A percentile compares a stretch with the other conserved stretches of the same genome.
These are phyloP conservation scores for Cyberlindnera americana DNA, from an alignment of 805 yeast genomes.

Conservation along the genomic window DNA sequence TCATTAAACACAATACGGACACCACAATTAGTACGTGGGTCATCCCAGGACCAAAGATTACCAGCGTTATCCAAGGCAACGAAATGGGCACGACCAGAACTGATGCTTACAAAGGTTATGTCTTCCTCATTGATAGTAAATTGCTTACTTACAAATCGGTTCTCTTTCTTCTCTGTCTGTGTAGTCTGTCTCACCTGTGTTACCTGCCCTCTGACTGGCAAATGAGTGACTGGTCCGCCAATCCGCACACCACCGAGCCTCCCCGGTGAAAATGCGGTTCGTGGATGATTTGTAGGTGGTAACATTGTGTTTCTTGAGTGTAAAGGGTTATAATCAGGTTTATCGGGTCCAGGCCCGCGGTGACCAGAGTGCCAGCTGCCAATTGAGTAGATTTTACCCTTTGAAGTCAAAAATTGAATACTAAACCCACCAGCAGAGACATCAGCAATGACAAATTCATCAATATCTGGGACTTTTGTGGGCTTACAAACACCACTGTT, in stretches of 20 bases:
- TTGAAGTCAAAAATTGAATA: constrained; percentile 51
- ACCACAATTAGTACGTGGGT: constrained; percentile 36
- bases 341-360: constrained; percentile 38
- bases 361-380: constrained; percentile 45
- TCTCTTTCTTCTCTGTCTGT: constrained; percentile 7
- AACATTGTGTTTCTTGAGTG: not conserved
- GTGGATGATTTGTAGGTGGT: not conserved
- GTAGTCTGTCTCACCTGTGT: not conserved
- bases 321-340: constrained; percentile 30
- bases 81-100: constrained; percentile 64
- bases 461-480: constrained; percentile 34
- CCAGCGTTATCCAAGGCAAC: constrained; percentile 52
- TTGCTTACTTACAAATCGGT: constrained; percentile 17
- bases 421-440: constrained; percentile 64
- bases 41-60: constrained; percentile 62
- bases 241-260: too few relatives aligned
- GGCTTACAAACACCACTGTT: constrained; percentile 36
- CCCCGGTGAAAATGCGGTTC: too few relatives aligned
- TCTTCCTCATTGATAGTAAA: constrained; percentile 19
- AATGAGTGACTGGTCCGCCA: not conserved
- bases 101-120: constrained; percentile 42
- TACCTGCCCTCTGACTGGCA: not conserved
- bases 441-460: constrained; percentile 37
- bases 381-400: constrained; percentile 54
- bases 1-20: constrained; percentile 38